Base-by-base conservation (phyloP, 208 protist species). In the Crithidia bombi region DNA sequence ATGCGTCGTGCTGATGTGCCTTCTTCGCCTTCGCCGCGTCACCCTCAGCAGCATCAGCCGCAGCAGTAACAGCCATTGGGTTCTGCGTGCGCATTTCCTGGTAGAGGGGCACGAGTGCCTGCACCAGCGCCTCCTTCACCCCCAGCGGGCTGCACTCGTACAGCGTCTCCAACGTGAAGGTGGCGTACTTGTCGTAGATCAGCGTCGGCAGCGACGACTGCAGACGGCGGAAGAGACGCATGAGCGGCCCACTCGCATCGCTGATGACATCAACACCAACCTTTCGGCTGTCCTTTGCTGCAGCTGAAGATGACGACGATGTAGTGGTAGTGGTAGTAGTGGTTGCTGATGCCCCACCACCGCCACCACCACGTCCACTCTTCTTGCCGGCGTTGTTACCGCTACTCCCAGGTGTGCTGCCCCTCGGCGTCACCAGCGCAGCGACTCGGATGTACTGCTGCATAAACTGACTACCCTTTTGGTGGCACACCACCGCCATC, bases 121-220 rank as follows among this genome's bases (percentile, higher is more conserved):
- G 80, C 55, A 94, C 82, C 17, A 94, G 70, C 36, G 75, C 67
- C 82, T 96, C 89, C 82, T 96, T 96, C 51, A 89, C 75, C 36
- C 82, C 75, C 36, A 94, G 51, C n/a, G 67, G 44, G 2, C 72
- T 68, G 3, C 85, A 80, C 38, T 90, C 87, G 75, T 93, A 96
- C 26, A 96, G 78, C 23, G 77, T 73, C 64, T 96, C 91, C 35
- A 96, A 47, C 52, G 93, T 76, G 54, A 84, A 94, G 15, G 83
- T 82, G 2, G 79, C 91, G 73, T 87, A 94, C 39, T 70, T 81
- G 68, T 94, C 73, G 21, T 73, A 78, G 19, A 89, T 65, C 17
- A 94, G 63, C 26, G 56, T 75, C 0, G 51, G 28, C 15, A 94
- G 58, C 7, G 83, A 77, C 21, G 70, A 50, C 70, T 79, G 59